Evolutionary conservation across 176 grass and related monocot genomes (phyloP).

Genomic region (bread wheat (Triticum aestivum)): IWGSC_CS_RefSeq_v2.1 NC_057796.1:72392329-72392828

Average conservation of each 20-base stretch:
- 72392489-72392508: background rate
- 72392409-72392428: no score
- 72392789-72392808: background rate
- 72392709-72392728: background rate
- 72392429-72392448: no score
- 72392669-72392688: background rate
- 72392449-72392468: no score
- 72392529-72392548: background rate
- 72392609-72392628: background rate
- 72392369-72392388: no score
- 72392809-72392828: background rate
- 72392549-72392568: background rate
- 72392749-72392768: background rate
- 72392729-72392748: background rate
- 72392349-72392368: no score
- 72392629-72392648: no score
- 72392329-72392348: no score
- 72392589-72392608: background rate
- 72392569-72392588: background rate
- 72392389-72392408: no score
- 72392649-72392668: no score
- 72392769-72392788: background rate
- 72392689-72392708: background rate
- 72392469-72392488: no score
- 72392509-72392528: background rate